These are phyloP conservation scores for Aspergillus incahuasiensis DNA, from an alignment of 495 filamentous ascomycete species.

Conservation along the genomic window DNA sequence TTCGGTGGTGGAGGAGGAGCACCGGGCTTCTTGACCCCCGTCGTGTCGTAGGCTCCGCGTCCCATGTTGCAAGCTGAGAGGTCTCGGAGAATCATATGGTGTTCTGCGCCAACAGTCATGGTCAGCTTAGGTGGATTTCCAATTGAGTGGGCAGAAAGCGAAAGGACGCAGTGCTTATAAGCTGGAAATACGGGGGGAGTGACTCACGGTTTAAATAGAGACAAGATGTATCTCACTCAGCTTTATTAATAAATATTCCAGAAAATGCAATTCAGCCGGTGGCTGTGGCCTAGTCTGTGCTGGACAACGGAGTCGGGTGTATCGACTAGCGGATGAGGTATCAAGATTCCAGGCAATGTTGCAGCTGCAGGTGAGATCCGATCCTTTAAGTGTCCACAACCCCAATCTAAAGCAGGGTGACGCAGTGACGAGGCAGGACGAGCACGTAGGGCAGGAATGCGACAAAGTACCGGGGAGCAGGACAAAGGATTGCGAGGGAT, in stretches of 20 bases:
- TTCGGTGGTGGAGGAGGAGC: constrained; percentile 44
- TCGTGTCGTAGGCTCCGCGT: constrained; percentile 57
- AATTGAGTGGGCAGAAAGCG: not conserved
- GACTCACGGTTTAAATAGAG: constrained; percentile 18
- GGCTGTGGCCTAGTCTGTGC: constrained; percentile 16
- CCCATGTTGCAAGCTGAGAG: constrained; percentile 52
- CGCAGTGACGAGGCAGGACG: constrained; percentile 31
- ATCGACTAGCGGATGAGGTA: constrained; percentile 17
- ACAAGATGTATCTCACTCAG: not conserved
- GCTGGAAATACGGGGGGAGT: not conserved
- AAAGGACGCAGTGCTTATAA: not conserved
- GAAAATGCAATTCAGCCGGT: constrained; percentile 13
- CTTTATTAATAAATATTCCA: constrained; percentile 12
- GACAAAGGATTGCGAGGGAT: constrained; percentile 17
- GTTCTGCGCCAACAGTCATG: constrained; percentile 33
- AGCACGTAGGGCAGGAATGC: constrained; percentile 46
- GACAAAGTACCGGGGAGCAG: constrained; percentile 28
- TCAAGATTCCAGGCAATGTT: constrained; percentile 27
- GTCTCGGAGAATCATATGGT: constrained; percentile 49
- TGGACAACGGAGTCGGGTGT: constrained; percentile 16
- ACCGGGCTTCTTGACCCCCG: constrained; percentile 53
- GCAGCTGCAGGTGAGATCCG: constrained; percentile 40
- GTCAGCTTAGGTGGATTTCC: constrained; percentile 22
- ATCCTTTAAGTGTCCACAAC: constrained; percentile 34
- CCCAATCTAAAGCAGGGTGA: constrained; percentile 23